Evolutionary conservation across 1,284 basidiomycete genomes (phyloP).

Genomic region (Pseudozyma pruni): DNA sequence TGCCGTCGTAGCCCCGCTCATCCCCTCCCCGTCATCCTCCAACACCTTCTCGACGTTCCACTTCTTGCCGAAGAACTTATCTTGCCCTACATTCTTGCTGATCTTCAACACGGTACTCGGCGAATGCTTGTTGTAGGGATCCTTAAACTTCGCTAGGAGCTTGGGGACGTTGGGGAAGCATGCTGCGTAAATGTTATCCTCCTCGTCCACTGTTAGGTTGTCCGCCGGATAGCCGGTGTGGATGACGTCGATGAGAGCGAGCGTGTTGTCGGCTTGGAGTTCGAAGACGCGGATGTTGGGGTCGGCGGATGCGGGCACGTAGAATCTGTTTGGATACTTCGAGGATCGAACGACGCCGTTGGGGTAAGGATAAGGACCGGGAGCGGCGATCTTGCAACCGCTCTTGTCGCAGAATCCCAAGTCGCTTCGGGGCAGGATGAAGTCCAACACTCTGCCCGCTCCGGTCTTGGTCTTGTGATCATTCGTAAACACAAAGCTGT

Average conservation of each 20-base stretch:
- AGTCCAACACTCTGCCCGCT: conserved; percentile 22
- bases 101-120: conserved; percentile 47
- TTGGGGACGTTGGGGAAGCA: conserved; percentile 46
- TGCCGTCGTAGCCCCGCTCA: conserved; percentile 38
- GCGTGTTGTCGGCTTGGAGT: conserved; percentile 50
- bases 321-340: conserved; percentile 37
- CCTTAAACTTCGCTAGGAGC: conserved; percentile 36
- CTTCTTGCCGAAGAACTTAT: conserved; percentile 57
- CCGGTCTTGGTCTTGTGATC: conserved; percentile 55
- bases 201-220: conserved; percentile 51
- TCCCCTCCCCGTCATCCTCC: conserved; percentile 47
- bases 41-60: conserved; percentile 54
- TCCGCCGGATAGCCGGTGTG: conserved; percentile 49
- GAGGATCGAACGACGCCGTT: conserved; percentile 44
- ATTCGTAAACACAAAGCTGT: conserved; percentile 60
- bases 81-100: conserved; percentile 44
- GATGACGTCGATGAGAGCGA: conserved; percentile 47
- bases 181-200: conserved; percentile 49
- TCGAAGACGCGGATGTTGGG: conserved; percentile 47
- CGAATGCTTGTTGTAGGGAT: conserved; percentile 29
- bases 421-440: conserved; percentile 33
- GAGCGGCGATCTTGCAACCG: conserved; percentile 56
- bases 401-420: conserved; percentile 50
- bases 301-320: conserved; percentile 36
- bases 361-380: conserved; percentile 36